These are phyloP conservation scores for Fragaria iinumae DNA, from an alignment of 306 rosid genomes.

Conservation along the genomic window DNA sequence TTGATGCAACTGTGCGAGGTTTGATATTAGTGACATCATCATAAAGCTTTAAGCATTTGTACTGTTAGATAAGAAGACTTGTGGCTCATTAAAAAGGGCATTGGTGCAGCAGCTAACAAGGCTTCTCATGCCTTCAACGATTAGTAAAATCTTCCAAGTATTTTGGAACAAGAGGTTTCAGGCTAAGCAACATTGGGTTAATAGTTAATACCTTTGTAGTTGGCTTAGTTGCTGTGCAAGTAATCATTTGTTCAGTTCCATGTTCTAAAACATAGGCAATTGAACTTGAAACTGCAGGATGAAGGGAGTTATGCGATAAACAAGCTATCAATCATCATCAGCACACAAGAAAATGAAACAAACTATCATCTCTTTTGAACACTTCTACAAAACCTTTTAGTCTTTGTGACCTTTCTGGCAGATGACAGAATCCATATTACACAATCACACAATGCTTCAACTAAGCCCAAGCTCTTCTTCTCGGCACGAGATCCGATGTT, in stretches of 20 bases:
- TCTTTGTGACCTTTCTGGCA: neutral
- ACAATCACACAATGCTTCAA: slow-evolving; percentile 7
- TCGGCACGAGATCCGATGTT: slow-evolving; percentile 83
- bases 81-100: neutral
- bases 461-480: slow-evolving; percentile 89
- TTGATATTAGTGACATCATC: neutral
- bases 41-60: neutral
- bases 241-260: neutral
- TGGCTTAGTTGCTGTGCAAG: neutral
- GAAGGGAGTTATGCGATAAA: neutral
- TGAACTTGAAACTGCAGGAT: neutral
- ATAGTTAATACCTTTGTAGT: neutral
- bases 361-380: neutral
- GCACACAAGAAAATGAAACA: neutral
- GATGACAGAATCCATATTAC: neutral
- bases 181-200: neutral
- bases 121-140: neutral
- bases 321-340: neutral
- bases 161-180: neutral
- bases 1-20: neutral
- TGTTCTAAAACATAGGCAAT: neutral
- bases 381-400: neutral
- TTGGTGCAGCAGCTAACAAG: neutral
- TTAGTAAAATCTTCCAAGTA: neutral
- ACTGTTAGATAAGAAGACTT: neutral